Base-by-base conservation (phyloP, 768 basidiomycete species). In the Tricholoma saponaceum region DNA sequence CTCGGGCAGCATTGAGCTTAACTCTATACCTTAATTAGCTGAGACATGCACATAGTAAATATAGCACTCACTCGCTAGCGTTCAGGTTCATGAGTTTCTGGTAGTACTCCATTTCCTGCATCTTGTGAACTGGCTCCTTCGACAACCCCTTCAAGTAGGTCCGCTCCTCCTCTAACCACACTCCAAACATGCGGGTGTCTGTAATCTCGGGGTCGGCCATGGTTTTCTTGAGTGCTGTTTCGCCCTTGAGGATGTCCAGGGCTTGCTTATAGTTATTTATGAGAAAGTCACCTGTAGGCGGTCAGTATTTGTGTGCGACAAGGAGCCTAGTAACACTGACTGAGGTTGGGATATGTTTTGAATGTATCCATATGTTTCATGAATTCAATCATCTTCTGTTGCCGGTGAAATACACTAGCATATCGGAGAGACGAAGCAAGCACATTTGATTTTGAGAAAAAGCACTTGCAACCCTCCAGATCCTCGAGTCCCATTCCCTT, bases 401-500 rank as follows among this genome's bases (percentile, higher is more conserved):
- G n/a, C n/a, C n/a, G n/a, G n/a, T n/a, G n/a, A n/a, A n/a, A n/a
- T n/a, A n/a, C n/a, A n/a, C n/a, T n/a, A n/a, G n/a, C n/a, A n/a
- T n/a, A n/a, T n/a, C n/a, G n/a, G n/a, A n/a, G n/a, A n/a, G n/a
- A n/a, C 18, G 60, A n/a, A 9, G 70, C 68, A 0, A 71, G 62
- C 7, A 59, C 53, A 35, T 72, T 71, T 1, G 68, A 72, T 33
- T 60, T 60, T 1, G 61, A 60, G 52, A 71, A 70, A 13, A 63
- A 63, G 0, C 61, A 60, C 44, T 71, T 66, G 49, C n/a, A n/a
- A n/a, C n/a, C n/a, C n/a, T n/a, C 70, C 20, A 70, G 58, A 26
- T 73, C 69, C 37, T 69, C 68, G 0, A 69, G 56, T 3, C 71
- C 70, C 16, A 66, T 58, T 0, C 72, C 70, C 16, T 68, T 60